phyloP scores from a whole-genome alignment of 1,284 basidiomycete species.

The Cutaneotrichosporon dermatis region DNA sequence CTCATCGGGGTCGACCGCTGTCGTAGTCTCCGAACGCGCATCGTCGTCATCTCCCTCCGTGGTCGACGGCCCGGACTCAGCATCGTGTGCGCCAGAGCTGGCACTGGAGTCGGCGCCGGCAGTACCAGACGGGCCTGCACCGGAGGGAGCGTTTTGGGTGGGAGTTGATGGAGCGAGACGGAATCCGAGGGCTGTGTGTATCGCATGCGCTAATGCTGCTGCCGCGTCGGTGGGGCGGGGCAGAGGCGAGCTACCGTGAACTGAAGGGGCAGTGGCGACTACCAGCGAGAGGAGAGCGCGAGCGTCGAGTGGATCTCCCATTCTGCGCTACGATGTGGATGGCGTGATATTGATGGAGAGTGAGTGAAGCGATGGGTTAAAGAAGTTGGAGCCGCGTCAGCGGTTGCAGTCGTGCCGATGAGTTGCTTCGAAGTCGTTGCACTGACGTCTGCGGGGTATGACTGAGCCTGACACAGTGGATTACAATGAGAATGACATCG shows the following conservation, averaged over 20 bases:
- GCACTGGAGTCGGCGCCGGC: too few species aligned
- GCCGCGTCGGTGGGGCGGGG: constrained; percentile 43
- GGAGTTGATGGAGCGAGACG: constrained; percentile 28
- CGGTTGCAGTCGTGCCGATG: too few species aligned
- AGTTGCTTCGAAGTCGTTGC: too few species aligned
- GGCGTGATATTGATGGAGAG: not conserved
- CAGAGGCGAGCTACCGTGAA: constrained; percentile 29
- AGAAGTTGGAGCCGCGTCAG: not conserved
- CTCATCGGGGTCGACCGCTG: constrained; percentile 39
- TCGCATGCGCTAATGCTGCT: constrained; percentile 49
- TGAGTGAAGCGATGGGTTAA: too few species aligned
- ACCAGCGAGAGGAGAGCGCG: constrained; percentile 21
- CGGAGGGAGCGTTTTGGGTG: too few species aligned
- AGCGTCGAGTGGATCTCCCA: constrained; percentile 33
- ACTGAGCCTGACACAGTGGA: too few species aligned
- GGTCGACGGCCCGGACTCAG: not conserved
- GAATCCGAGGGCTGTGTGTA: constrained; percentile 49
- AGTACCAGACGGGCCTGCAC: too few species aligned
- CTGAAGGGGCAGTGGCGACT: constrained; percentile 26
- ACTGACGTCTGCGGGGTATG: too few species aligned
- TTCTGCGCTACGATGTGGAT: constrained; percentile 6
- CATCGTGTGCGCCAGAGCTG: not conserved
- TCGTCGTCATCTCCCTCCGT: constrained; percentile 21
- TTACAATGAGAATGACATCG: too few species aligned
- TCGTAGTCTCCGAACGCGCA: constrained; percentile 38